Base-by-base conservation (phyloP, 2,329 filamentous ascomycete genomes). In the Calonectria honghensis region DNA sequence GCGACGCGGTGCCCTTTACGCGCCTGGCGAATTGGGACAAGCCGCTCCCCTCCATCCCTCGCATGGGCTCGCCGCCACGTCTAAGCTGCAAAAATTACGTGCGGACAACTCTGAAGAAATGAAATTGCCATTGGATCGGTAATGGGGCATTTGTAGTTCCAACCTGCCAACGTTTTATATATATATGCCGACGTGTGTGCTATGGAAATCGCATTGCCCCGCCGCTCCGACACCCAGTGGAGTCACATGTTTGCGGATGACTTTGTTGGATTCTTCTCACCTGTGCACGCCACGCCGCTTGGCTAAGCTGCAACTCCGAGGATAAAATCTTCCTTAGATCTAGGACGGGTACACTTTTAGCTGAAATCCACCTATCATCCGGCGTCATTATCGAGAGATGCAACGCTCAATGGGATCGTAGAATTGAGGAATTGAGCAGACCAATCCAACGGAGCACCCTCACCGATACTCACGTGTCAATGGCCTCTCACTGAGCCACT, bases 1-100 rank as follows among this genome's bases (percentile, higher is more conserved):
- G 74, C 75, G 78, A 82, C 80, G 80, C 80, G 81, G 75, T 76
- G 76, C 67, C 61, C 68, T 72, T 76, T 76, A 82, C 81, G 81
- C 81, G 78, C 73, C 75, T 76, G 61, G 70, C 72, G 73, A 75
- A 76, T 79, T 79, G 68, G 70, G 68, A 39, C 51, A 68, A 50
- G 48, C 24, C 63, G 39, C 57, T 39, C 52, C 52, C 57, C 57
- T 63, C 37, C 57, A 41, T 63, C 57, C 35, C 57, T 41, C 57
- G 24, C 57, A 63, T 63, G n/a, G 27, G 57, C 24, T 37, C 24
- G 24, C 13, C 16, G 24, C 35, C 24, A n/a, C 13, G 13, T 18
- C 24, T 13, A 16, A 24, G 18, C 37, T 20, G n/a, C 35, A 16
- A 63, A 63, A 41, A 29, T 10, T 29, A 20, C 57, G 27, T 63